Conservation (phyloP, 2,329 filamentous ascomycete genomes). For the Beauveria varroae region DNA sequence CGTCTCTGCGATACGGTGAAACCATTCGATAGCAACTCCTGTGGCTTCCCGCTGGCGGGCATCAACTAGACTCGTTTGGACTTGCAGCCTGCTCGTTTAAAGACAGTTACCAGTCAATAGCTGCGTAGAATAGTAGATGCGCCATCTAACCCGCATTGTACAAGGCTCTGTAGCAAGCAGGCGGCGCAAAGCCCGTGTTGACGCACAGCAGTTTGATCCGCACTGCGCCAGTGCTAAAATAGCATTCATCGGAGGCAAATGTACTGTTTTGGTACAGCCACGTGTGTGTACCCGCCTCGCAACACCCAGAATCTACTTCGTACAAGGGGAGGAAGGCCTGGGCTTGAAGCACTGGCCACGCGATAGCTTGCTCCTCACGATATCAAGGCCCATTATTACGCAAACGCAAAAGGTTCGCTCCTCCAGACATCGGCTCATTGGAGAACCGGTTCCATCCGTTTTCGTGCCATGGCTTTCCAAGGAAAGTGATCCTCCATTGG, state of each 20-base stretch:
- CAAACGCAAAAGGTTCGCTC: not conserved
- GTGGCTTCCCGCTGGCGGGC: not conserved
- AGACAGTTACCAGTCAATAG: not conserved
- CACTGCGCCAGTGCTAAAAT: not conserved
- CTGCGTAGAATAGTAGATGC: not conserved
- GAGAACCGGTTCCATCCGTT: not conserved
- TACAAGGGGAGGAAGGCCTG: not conserved
- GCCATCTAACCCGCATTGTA: not conserved
- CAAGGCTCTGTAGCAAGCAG: not conserved
- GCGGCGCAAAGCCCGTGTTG: not conserved
- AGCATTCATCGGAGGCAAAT: not conserved
- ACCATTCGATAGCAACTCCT: not conserved
- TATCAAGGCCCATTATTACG: not conserved
- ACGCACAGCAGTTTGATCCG: not conserved
- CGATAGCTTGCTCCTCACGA: conserved; percentile 4
- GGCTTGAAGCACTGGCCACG: not conserved
- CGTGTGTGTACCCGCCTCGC: not conserved
- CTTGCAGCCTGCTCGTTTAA: not conserved
- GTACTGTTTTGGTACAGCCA: not conserved
- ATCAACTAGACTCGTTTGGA: not conserved
- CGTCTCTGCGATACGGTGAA: not conserved
- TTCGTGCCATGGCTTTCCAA: not conserved
- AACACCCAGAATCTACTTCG: not conserved
- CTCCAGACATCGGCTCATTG: not conserved
- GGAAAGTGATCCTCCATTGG: not conserved